phyloP scores from a whole-genome alignment of 1,284 basidiomycete genomes.

The Rhodotorula mucilaginosa region DNA sequence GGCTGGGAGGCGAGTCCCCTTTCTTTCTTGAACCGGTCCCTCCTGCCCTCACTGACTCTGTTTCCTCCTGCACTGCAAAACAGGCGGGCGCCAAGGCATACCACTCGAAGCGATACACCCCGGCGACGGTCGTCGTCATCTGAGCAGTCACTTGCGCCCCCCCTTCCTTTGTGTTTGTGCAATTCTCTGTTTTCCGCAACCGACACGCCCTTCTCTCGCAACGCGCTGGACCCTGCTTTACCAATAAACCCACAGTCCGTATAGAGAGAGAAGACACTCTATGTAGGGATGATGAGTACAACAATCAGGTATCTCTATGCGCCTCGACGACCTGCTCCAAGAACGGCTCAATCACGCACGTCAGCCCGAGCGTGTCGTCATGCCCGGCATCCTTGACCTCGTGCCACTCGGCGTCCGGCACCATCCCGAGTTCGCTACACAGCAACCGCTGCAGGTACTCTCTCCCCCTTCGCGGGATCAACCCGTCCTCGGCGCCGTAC shows the following conservation, averaged over 20 bases:
- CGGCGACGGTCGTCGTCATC: slow-evolving; percentile 56
- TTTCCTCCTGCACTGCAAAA: not conserved
- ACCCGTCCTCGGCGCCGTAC: slow-evolving; percentile 18
- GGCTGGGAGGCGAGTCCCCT: slow-evolving; percentile 79
- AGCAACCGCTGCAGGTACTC: slow-evolving; percentile 17
- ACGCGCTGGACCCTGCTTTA: not conserved
- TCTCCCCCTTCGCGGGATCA: slow-evolving; percentile 23
- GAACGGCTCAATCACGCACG: slow-evolving; percentile 13
- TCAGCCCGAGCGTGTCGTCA: slow-evolving; percentile 27
- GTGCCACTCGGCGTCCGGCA: slow-evolving; percentile 7
- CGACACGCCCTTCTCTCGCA: not conserved
- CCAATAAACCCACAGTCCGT: not conserved
- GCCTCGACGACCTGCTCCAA: not conserved
- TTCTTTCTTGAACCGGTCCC: not conserved
- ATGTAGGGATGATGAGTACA: not conserved
- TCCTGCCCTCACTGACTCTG: not conserved
- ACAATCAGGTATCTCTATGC: not conserved
- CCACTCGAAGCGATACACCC: slow-evolving; percentile 74
- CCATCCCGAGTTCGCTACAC: slow-evolving; percentile 17
- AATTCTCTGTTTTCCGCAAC: not conserved
- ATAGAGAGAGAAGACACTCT: not conserved
- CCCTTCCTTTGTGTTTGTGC: not conserved
- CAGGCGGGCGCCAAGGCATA: slow-evolving; percentile 80
- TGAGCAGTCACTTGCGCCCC: slow-evolving; percentile 27
- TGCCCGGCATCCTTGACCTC: slow-evolving; percentile 21